These are phyloP conservation scores for Colletotrichum melonis DNA, from an alignment of 2,329 filamentous ascomycete species.

Conservation along the genomic window DNA sequence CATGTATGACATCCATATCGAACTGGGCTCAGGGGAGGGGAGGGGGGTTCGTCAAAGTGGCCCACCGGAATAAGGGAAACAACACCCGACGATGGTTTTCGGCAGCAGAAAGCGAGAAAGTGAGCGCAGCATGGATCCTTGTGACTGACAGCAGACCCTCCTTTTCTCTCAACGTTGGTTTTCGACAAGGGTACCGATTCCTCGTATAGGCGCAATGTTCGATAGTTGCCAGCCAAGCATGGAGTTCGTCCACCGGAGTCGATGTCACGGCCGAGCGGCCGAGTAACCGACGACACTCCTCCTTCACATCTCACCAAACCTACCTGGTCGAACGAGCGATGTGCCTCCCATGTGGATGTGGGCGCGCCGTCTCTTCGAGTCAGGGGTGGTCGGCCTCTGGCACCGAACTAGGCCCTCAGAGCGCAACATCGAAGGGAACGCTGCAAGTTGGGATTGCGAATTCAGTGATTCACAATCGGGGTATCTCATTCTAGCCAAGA, in stretches of 20 bases:
- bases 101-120: background rate
- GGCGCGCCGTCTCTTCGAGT: background rate
- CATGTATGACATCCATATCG: background rate
- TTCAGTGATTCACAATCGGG: background rate
- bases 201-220: slow-evolving; percentile 18
- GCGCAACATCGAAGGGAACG: slow-evolving; percentile 17
- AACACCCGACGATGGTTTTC: background rate
- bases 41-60: background rate
- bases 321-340: background rate
- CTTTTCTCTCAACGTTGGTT: background rate
- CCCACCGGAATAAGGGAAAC: slow-evolving; percentile 8
- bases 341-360: slow-evolving; percentile 16
- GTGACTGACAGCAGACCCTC: background rate
- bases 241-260: background rate
- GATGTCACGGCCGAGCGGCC: slow-evolving; percentile 2
- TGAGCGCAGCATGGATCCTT: background rate
- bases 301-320: background rate
- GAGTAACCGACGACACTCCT: background rate
- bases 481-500: background rate
- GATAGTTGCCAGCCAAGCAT: background rate
- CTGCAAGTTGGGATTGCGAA: slow-evolving; percentile 8
- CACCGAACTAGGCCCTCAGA: background rate
- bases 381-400: slow-evolving; percentile 21
- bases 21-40: background rate
- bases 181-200: background rate